Base-by-base conservation (phyloP, 2,329 filamentous ascomycete species). In the Colletotrichum agaves region DNA sequence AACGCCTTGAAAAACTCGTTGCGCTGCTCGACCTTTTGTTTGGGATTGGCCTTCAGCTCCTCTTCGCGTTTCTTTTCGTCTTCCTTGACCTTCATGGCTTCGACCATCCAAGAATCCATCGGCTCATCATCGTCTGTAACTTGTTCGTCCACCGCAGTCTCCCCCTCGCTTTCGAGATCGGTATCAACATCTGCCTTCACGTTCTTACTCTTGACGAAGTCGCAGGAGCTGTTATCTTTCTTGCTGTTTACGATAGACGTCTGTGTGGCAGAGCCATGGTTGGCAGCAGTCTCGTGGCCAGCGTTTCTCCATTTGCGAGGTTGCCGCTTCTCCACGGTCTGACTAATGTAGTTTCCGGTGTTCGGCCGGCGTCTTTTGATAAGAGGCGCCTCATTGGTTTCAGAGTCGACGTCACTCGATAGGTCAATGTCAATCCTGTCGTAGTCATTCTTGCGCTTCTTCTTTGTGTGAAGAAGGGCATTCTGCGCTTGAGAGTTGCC, bases 71-170 rank as follows among this genome's bases (percentile, higher is more conserved):
- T 2, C 31, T 53, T 6, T 15, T 57, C 17, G 15, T 49, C 33
- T 8, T 3, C n/a, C 44, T 60, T 49, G 5, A 15, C 12, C 33
- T 41, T 60, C 41, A 50, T 27, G 1, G 35, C 52, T 15, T 49
- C 57, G 3, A 60, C 31, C 5, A 60, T 50, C 57, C 57, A 60
- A 5, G 33, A 27, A 12, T 60, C 57, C 33, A 49, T 23, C 5
- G 21, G 33, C 7, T 31, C 44, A 8, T 39, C 15, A 4, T 27
- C 19, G 4, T 53, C 33, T 15, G 15, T 1, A 8, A 4, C n/a
- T 12, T 39, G 19, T 3, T 19, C 57, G 19, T 23, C 17, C 12
- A 19, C 12, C 23, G 27, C 43, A 4, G 17, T 31, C 13, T 15
- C 35, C 13, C 13, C 35, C 35, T 37, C 35, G 35, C 35, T 37